Conservation (phyloP, 176 grass and related monocot genomes). For the Musa schizocarpa region DNA sequence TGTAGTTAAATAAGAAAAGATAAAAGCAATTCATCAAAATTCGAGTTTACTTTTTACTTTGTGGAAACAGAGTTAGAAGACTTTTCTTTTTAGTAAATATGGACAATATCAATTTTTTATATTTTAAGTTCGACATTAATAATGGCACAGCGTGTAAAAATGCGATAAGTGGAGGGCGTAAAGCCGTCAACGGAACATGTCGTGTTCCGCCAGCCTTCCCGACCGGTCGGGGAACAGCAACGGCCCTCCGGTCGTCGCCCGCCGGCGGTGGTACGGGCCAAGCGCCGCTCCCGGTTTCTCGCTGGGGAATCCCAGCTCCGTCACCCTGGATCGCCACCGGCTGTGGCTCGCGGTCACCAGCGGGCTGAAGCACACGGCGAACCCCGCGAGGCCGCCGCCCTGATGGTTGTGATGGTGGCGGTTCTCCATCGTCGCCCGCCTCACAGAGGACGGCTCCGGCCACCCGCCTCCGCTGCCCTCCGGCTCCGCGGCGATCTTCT, state of each 20-base stretch:
- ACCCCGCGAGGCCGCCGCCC: neutral
- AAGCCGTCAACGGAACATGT: neutral
- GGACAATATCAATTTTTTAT: no score
- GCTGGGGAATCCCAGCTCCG: neutral
- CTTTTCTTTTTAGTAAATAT: no score
- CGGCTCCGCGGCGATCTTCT: neutral
- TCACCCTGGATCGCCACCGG: neutral
- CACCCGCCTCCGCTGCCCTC: neutral
- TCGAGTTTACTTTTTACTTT: no score
- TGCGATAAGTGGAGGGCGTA: neutral
- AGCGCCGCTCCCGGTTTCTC: neutral
- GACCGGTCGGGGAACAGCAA: neutral
- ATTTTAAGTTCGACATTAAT: no score
- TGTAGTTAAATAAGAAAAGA: no score
- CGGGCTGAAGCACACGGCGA: conserved; percentile 9
- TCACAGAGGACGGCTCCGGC: neutral
- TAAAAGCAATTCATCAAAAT: no score
- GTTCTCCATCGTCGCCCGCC: neutral
- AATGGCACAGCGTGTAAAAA: no score
- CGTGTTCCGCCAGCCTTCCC: neutral
- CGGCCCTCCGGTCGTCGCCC: neutral
- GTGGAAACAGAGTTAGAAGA: no score
- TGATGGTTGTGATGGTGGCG: neutral
- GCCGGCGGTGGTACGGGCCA: neutral
- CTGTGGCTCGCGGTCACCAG: neutral